Evolutionary conservation across 352 stramenopile genomes (phyloP).

Genomic region (Globisporangium canariense): DNA sequence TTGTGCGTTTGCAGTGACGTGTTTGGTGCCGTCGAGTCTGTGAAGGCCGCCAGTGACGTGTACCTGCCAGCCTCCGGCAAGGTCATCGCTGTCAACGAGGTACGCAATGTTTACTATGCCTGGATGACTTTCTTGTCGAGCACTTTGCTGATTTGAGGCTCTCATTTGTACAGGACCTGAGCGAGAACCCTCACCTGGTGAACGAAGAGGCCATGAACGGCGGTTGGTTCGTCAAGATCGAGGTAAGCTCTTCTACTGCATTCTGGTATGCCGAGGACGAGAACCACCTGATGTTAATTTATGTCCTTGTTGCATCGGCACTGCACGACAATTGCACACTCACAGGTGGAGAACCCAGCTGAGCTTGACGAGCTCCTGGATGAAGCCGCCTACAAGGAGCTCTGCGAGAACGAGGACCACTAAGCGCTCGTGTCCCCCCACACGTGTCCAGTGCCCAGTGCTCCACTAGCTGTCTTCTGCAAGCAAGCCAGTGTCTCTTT

Average conservation of each 20-base stretch:
- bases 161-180: slow-evolving; percentile 45
- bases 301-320: not conserved
- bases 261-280: not conserved
- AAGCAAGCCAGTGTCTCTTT: not conserved
- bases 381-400: slow-evolving; percentile 83
- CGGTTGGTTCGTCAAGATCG: slow-evolving; percentile 90
- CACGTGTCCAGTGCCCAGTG: not conserved
- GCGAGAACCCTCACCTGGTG: slow-evolving; percentile 79
- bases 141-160: not conserved
- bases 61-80: slow-evolving; percentile 93
- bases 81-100: slow-evolving; percentile 94
- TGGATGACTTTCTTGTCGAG: not conserved
- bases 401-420: slow-evolving; percentile 84
- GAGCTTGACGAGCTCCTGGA: slow-evolving; percentile 82
- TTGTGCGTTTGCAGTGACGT: slow-evolving; percentile 52
- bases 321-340: not conserved
- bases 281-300: not conserved
- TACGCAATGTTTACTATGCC: slow-evolving; percentile 10
- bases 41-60: slow-evolving; percentile 98
- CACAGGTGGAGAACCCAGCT: slow-evolving; percentile 54
- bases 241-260: slow-evolving; percentile 33
- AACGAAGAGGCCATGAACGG: slow-evolving; percentile 84
- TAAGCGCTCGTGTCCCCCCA: slow-evolving; percentile 18
- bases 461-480: not conserved
- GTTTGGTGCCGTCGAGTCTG: slow-evolving; percentile 97